Conservation (phyloP, 164 flowering plant genomes). For the Paratinospora sagittata region DNA sequence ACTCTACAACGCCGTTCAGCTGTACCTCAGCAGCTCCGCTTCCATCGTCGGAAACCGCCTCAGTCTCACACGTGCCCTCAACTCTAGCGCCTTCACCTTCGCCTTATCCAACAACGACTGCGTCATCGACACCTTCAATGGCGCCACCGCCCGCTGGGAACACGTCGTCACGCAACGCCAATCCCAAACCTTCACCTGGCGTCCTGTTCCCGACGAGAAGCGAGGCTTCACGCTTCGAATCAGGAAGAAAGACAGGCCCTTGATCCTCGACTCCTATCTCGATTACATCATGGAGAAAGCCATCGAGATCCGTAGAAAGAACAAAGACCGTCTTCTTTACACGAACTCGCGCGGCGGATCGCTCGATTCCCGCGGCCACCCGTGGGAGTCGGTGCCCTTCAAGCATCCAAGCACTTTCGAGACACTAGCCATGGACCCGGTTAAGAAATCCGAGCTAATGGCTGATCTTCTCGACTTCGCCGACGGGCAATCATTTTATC, state of each 20-base stretch:
- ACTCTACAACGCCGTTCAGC: conserved; percentile 79
- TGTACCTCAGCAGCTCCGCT: conserved; percentile 56
- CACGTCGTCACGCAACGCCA: conserved; percentile 67
- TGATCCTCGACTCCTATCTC: conserved; percentile 53
- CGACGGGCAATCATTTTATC: no score
- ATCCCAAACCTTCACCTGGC: conserved; percentile 62
- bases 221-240: conserved; percentile 64
- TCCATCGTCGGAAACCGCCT: conserved; percentile 46
- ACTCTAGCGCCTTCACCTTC: conserved; percentile 55
- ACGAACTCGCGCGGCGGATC: conserved; percentile 71
- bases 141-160: conserved; percentile 58
- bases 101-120: conserved; percentile 59
- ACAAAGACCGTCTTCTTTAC: conserved; percentile 62
- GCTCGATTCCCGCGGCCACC: conserved; percentile 59
- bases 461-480: no score
- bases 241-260: conserved; percentile 43
- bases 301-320: conserved; percentile 47
- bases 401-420: conserved; percentile 84
- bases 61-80: conserved; percentile 57
- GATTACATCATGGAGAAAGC: conserved; percentile 59
- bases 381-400: conserved; percentile 84
- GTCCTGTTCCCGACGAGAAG: conserved; percentile 73
- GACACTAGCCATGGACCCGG: conserved; percentile 71
- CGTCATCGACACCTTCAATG: conserved; percentile 50
- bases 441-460: conserved; percentile 47